phyloP scores from a whole-genome alignment of 805 yeast genomes.

The Naumovozyma baii region DNA sequence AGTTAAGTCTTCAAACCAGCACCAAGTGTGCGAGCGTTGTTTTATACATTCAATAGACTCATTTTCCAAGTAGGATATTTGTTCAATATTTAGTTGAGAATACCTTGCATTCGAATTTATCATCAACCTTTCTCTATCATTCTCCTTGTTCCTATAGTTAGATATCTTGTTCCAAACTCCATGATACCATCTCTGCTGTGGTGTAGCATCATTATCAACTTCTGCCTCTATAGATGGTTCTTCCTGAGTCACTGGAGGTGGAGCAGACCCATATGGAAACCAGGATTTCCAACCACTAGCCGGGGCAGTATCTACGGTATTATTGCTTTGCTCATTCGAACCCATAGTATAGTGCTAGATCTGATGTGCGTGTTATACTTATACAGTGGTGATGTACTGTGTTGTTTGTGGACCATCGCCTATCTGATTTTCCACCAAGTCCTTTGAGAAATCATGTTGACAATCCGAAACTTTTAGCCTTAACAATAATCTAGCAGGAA shows the following conservation, averaged over 20 bases:
- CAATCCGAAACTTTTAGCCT: neutral
- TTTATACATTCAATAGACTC: slow-evolving; percentile 20
- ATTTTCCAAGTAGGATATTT: slow-evolving; percentile 17
- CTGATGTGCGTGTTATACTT: no score
- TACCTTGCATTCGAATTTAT: slow-evolving; percentile 17
- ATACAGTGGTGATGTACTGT: no score
- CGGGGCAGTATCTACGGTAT: no score
- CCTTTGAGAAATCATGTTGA: neutral
- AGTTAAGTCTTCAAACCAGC: slow-evolving; percentile 26
- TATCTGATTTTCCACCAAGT: no score
- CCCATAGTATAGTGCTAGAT: no score
- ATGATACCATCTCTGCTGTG: slow-evolving; percentile 1
- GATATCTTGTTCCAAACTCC: slow-evolving; percentile 5
- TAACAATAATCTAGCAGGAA: no score
- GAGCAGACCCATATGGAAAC: neutral
- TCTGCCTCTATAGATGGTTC: neutral
- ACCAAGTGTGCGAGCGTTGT: slow-evolving; percentile 21
- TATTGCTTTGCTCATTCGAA: neutral
- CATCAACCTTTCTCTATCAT: neutral
- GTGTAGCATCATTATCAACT: neutral
- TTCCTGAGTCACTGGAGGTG: neutral
- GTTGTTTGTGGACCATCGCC: no score
- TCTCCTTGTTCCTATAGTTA: neutral
- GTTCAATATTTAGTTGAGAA: slow-evolving; percentile 20
- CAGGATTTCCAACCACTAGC: neutral